These are phyloP conservation scores for Solanum virginianum DNA, from an alignment of 257 asterid genomes.

Conservation along the genomic window DNA sequence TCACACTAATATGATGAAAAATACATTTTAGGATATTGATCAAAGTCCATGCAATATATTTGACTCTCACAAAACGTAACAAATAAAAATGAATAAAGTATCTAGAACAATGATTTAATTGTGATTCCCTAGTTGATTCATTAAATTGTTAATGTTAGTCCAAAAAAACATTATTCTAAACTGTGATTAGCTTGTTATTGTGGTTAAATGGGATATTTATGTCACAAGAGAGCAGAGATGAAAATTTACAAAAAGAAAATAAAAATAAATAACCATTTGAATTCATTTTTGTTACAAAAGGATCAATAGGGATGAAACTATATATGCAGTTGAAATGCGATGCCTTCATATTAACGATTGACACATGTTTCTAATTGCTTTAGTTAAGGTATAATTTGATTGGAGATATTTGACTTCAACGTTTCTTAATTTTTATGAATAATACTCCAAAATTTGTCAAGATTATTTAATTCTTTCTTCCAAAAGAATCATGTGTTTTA, in stretches of 20 bases:
- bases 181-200: background rate
- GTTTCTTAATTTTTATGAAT: background rate
- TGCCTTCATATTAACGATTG: background rate
- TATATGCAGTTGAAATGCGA: too few species aligned
- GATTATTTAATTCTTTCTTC: background rate
- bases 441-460: background rate
- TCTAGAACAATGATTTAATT: background rate
- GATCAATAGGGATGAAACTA: background rate
- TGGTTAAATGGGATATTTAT: background rate
- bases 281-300: background rate
- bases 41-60: too few species aligned
- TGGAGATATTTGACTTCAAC: background rate
- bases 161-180: too few species aligned
- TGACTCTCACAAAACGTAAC: too few species aligned
- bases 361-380: background rate
- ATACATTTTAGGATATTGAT: too few species aligned
- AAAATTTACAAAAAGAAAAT: background rate
- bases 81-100: background rate
- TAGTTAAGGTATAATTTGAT: background rate
- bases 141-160: background rate
- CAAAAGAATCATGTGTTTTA: too few species aligned
- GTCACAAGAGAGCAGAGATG: background rate
- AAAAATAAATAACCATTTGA: background rate
- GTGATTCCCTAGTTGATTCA: background rate
- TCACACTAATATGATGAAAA: too few species aligned